Percentiles rank a stretch among this genome's conserved stretches.
Evolutionary conservation across 2,329 filamentous ascomycete genomes (phyloP).

Genomic region (Botrytis porri): DNA sequence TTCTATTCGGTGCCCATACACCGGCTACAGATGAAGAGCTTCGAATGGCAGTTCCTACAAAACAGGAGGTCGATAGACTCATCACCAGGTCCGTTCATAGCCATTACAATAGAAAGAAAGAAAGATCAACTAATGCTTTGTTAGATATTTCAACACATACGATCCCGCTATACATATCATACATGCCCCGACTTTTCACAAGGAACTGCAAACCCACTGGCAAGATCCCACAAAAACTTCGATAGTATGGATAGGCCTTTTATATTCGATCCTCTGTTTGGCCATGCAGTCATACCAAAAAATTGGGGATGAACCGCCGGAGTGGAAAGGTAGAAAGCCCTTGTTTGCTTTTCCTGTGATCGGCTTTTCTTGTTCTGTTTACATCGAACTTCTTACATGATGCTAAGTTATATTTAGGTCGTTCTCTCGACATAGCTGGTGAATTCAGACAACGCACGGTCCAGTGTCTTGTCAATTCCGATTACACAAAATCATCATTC

Average conservation of each 20-base stretch:
- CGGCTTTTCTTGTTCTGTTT: not conserved
- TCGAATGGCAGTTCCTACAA: constrained; percentile 73
- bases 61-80: constrained; percentile 78
- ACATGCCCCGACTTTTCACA: constrained; percentile 81
- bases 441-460: constrained; percentile 71
- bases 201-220: constrained; percentile 66
- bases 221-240: constrained; percentile 68
- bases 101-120: not conserved
- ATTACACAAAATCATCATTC: constrained; percentile 72
- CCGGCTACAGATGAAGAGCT: constrained; percentile 73
- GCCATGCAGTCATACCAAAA: constrained; percentile 77
- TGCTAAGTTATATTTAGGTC: constrained; percentile 28
- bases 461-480: constrained; percentile 71
- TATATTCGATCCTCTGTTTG: constrained; percentile 73
- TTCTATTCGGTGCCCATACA: constrained; percentile 71
- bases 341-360: not conserved
- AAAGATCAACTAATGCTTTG: not conserved
- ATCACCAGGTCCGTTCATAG: constrained; percentile 50
- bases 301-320: constrained; percentile 74
- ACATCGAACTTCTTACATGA: not conserved
- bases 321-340: constrained; percentile 55
- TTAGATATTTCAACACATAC: constrained; percentile 82
- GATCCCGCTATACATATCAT: constrained; percentile 70
- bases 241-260: constrained; percentile 73
- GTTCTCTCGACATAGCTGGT: constrained; percentile 55